Conservation (phyloP, 257 asterid genomes). For the Nicotiana knightiana region DNA sequence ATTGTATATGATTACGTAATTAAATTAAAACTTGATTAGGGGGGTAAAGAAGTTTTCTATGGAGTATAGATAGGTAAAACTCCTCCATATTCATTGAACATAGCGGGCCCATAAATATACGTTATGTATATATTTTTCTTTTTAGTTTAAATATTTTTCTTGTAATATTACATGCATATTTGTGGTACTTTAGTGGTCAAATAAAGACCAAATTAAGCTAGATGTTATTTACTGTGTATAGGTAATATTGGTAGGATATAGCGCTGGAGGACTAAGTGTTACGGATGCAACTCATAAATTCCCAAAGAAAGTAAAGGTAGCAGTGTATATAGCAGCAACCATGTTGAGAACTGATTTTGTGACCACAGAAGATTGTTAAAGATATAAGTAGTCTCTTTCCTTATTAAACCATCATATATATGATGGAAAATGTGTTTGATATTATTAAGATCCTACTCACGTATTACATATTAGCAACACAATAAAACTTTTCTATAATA, state of each 20-base stretch:
- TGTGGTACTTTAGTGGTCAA: neutral
- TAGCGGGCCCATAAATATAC: no score
- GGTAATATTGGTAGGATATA: conserved; percentile 90
- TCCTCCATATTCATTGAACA: no score
- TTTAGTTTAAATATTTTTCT: neutral
- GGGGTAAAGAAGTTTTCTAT: no score
- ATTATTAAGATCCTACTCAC: no score
- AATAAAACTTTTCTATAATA: no score
- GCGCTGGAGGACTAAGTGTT: conserved; percentile 82
- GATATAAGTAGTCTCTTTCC: conserved; percentile 37
- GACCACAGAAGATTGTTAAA: conserved; percentile 41
- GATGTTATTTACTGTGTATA: conserved; percentile 10
- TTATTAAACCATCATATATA: no score
- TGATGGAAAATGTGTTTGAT: no score
- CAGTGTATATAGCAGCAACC: conserved; percentile 67
- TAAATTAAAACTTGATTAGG: no score
- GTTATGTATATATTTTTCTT: neutral
- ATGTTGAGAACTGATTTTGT: conserved; percentile 58
- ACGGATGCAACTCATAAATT: conserved; percentile 56
- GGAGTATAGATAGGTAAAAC: no score
- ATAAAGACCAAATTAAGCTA: no score
- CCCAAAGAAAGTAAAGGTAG: conserved; percentile 53
- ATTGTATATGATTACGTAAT: no score
- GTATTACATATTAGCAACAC: no score
- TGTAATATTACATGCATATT: neutral